phyloP scores from a whole-genome alignment of 768 basidiomycete species.

The Cantharellus cinnabarinus region DNA sequence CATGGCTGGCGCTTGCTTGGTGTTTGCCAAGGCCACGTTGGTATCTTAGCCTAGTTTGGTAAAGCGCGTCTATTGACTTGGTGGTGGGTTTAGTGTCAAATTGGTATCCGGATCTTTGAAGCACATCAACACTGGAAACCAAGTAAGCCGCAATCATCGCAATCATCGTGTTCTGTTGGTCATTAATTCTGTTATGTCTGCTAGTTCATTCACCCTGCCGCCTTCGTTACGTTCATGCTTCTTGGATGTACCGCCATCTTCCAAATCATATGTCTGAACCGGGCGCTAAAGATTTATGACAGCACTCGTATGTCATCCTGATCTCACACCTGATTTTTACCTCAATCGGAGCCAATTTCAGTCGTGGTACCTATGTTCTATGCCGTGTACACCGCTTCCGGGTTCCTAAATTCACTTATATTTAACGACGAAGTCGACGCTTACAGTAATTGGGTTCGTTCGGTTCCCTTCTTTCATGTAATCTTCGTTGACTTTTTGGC shows the following conservation, averaged over 20 bases:
- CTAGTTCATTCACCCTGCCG: constrained; percentile 53
- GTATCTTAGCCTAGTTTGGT: constrained; percentile 12
- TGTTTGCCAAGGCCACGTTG: constrained; percentile 62
- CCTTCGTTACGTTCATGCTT: constrained; percentile 46
- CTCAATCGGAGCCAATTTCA: constrained; percentile 12
- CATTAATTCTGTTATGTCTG: not conserved
- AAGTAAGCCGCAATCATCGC: constrained; percentile 12
- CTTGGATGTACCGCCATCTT: constrained; percentile 54
- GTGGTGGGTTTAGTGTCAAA: constrained; percentile 35
- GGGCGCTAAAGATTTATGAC: constrained; percentile 76
- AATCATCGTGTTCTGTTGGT: not conserved
- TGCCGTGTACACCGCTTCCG: constrained; percentile 71
- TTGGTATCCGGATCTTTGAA: constrained; percentile 56
- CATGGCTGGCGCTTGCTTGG: constrained; percentile 71
- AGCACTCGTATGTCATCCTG: constrained; percentile 27
- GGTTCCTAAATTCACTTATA: constrained; percentile 44
- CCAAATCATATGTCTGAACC: constrained; percentile 84
- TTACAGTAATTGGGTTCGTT: constrained; percentile 59
- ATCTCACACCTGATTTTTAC: constrained; percentile 3
- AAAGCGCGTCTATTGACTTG: constrained; percentile 2
- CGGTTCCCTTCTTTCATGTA: not conserved
- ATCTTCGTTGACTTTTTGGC: not conserved
- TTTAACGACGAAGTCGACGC: constrained; percentile 75
- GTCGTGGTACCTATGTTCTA: constrained; percentile 90
- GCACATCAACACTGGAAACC: constrained; percentile 65